Evolutionary conservation across 1,284 basidiomycete species (phyloP).

Genomic region (Ceratobasidium sp.): DNA sequence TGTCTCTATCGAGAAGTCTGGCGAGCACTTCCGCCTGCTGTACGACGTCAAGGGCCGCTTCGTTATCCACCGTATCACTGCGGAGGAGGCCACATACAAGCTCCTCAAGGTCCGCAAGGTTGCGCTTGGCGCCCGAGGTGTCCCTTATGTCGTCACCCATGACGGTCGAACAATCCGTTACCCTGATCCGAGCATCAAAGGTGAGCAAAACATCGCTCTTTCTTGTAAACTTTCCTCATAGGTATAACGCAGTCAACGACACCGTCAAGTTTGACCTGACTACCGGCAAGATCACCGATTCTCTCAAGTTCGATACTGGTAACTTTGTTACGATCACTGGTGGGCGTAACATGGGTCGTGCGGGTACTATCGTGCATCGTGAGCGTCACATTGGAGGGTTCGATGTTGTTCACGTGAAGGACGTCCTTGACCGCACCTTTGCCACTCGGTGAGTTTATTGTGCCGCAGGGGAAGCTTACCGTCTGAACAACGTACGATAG

Average conservation of each 20-base stretch:
- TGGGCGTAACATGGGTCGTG: slow-evolving; percentile 99
- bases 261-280: slow-evolving; percentile 97
- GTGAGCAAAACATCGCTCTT: background rate
- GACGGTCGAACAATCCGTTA: slow-evolving; percentile 99
- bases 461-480: background rate
- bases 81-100: slow-evolving; percentile 98
- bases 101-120: slow-evolving; percentile 96
- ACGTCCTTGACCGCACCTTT: slow-evolving; percentile 94
- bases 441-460: slow-evolving; percentile 82
- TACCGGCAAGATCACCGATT: slow-evolving; percentile 92
- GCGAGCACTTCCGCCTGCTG: slow-evolving; percentile 99
- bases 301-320: slow-evolving; percentile 96
- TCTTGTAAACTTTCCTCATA: background rate
- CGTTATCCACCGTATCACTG: slow-evolving; percentile 99
- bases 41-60: slow-evolving; percentile 99
- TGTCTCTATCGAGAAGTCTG: slow-evolving; percentile 96
- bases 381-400: slow-evolving; percentile 99
- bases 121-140: slow-evolving; percentile 92
- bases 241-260: slow-evolving; percentile 78
- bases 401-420: slow-evolving; percentile 98
- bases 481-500: slow-evolving; percentile 59
- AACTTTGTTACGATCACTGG: slow-evolving; percentile 99
- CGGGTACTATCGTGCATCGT: slow-evolving; percentile 93
- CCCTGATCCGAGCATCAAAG: slow-evolving; percentile 92
- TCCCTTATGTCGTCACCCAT: slow-evolving; percentile 98